phyloP scores from a whole-genome alignment of 345 rosid species.

The Anacardium occidentale region DNA sequence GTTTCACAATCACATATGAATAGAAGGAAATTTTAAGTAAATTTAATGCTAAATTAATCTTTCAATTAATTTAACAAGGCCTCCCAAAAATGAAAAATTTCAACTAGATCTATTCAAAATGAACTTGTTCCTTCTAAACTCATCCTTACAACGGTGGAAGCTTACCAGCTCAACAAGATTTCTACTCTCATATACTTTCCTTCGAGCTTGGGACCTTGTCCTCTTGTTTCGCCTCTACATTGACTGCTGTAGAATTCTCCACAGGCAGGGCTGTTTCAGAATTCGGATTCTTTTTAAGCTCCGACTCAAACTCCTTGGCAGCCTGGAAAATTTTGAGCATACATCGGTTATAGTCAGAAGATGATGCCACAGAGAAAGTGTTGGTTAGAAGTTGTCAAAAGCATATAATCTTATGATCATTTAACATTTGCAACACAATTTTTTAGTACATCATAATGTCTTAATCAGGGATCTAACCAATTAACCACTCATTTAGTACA shows the following conservation, averaged over 20 bases:
- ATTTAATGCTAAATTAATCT: background rate
- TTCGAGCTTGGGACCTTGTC: conserved; percentile 54
- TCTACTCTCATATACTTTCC: conserved; percentile 58
- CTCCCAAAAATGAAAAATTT: background rate
- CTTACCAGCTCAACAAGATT: conserved; percentile 12
- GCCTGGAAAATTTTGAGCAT: conserved; percentile 56
- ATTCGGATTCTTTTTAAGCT: conserved; percentile 84
- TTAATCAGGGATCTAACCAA: background rate
- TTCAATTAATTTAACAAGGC: background rate
- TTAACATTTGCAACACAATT: background rate
- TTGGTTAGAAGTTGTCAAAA: background rate
- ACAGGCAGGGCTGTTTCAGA: conserved; percentile 36
- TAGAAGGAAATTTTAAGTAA: background rate
- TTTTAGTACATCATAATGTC: background rate
- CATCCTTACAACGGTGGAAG: conserved; percentile 3
- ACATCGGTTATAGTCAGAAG: background rate
- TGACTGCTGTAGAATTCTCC: conserved; percentile 40
- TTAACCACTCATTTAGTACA: background rate
- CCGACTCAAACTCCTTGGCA: conserved; percentile 91
- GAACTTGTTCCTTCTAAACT: conserved; percentile 22
- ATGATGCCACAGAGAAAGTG: background rate
- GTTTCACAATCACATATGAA: background rate
- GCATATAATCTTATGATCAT: background rate
- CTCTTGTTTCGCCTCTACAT: conserved; percentile 48
- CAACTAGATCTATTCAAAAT: conserved; percentile 20